These are phyloP conservation scores for Candida boleticola DNA, from an alignment of 805 yeast genomes.

Conservation along the genomic window DNA sequence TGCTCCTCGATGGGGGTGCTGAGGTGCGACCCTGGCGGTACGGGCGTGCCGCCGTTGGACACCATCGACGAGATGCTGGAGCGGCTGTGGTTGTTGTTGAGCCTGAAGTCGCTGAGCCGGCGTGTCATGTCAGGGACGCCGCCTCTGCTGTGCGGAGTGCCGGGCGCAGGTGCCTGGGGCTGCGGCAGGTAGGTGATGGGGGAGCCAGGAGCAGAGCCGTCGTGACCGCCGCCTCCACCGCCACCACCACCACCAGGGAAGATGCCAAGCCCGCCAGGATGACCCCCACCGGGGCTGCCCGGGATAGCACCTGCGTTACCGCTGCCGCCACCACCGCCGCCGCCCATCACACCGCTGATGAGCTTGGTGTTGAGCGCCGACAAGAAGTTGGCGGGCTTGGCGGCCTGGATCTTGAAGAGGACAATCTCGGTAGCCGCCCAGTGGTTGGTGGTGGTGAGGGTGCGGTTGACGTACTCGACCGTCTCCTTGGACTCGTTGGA, in stretches of 20 bases:
- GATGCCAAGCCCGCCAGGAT: too few species aligned
- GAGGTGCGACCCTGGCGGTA: conserved; percentile 9
- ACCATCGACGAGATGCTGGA: conserved; percentile 23
- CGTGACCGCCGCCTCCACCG: too few species aligned
- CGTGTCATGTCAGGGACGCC: conserved; percentile 52
- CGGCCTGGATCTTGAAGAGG: conserved; percentile 44
- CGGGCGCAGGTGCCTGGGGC: conserved; percentile 18
- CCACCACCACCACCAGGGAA: too few species aligned
- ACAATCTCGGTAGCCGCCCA: conserved; percentile 53
- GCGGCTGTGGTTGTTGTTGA: conserved; percentile 22
- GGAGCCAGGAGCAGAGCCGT: too few species aligned
- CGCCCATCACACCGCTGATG: not conserved
- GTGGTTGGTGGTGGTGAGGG: conserved; percentile 39
- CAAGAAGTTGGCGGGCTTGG: conserved; percentile 18
- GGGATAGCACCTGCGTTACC: not conserved
- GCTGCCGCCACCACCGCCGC: not conserved
- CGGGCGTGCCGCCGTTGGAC: conserved; percentile 7
- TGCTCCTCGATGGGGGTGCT: conserved; percentile 32
- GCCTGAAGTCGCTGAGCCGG: conserved; percentile 45
- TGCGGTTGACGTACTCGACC: conserved; percentile 23
- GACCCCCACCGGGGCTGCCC: not conserved
- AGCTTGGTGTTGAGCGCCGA: conserved; percentile 7
- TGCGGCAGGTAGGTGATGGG: too few species aligned
- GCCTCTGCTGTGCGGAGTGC: conserved; percentile 34
- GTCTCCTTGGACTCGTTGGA: conserved; percentile 11